Conservation (phyloP, 306 rosid genomes). For the Pterocarpus santalinus region DNA sequence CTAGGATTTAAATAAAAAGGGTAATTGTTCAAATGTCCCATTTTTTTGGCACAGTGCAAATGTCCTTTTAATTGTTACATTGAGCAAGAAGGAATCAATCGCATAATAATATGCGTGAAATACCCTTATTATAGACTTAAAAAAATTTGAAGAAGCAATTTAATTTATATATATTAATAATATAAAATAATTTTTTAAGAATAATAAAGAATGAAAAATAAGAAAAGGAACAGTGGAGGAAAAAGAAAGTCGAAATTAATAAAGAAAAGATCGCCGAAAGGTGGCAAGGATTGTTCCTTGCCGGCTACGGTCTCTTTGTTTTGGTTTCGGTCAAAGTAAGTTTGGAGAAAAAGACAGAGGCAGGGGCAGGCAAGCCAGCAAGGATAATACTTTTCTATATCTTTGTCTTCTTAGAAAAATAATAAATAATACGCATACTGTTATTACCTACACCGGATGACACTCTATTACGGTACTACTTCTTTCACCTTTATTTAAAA, state of each 20-base stretch:
- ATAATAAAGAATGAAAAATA: not conserved
- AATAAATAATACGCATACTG: not conserved
- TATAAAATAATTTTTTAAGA: no score
- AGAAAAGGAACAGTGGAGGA: not conserved
- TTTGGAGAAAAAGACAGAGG: conserved; percentile 36
- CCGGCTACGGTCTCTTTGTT: not conserved
- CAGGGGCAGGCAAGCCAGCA: conserved; percentile 9
- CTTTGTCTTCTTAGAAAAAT: conserved; percentile 45
- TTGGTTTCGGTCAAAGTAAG: conserved; percentile 57
- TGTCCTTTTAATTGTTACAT: no score
- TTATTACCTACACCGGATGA: no score
- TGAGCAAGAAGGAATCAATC: not conserved
- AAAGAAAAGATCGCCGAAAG: conserved; percentile 80
- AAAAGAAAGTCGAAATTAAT: not conserved
- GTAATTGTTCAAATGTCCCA: no score
- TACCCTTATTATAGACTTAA: no score
- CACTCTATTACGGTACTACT: no score
- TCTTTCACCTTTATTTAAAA: no score
- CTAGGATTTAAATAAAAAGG: no score
- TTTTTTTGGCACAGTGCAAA: no score
- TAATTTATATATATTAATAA: no score
- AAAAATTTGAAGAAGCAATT: no score
- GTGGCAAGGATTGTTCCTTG: not conserved
- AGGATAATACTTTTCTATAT: conserved; percentile 32
- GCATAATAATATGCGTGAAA: not conserved